Conservation (phyloP, 768 basidiomycete genomes). For the Auriculariales sp. region DNA sequence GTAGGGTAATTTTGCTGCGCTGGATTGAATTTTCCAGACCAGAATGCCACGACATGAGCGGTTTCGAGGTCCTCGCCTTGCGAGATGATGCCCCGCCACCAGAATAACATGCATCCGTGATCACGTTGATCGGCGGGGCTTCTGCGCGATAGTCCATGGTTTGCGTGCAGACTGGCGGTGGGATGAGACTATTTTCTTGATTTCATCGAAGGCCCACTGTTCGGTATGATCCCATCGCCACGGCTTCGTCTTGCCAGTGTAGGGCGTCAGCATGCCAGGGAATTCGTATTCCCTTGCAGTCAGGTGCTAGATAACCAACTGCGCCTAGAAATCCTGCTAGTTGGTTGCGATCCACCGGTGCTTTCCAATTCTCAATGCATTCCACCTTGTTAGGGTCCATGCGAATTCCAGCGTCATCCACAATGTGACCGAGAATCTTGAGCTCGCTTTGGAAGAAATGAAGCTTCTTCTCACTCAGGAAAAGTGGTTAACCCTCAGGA, state of each 20-base stretch:
- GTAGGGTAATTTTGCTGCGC: conserved; percentile 29
- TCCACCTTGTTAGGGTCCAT: conserved; percentile 35
- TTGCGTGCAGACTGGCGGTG: background rate
- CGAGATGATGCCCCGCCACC: conserved; percentile 15
- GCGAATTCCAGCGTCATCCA: conserved; percentile 22
- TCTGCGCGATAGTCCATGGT: conserved; percentile 8
- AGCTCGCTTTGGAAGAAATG: conserved; percentile 16
- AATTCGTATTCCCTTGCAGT: background rate
- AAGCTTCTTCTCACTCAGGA: conserved; percentile 21
- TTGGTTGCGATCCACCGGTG: conserved; percentile 17
- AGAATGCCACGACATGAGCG: conserved; percentile 17
- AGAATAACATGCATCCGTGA: conserved; percentile 18
- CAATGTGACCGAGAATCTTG: conserved; percentile 18
- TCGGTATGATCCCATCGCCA: background rate
- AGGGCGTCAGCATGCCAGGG: background rate
- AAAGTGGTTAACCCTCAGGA: conserved; percentile 20
- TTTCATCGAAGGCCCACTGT: conserved; percentile 5
- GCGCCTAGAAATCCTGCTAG: conserved; percentile 21
- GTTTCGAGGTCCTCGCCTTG: conserved; percentile 16
- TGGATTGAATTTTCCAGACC: conserved; percentile 20
- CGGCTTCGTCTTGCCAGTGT: background rate
- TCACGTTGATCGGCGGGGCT: conserved; percentile 14
- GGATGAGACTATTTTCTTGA: conserved; percentile 3
- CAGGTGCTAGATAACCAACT: conserved; percentile 16
- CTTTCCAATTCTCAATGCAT: conserved; percentile 16